Evolutionary conservation across 2,329 filamentous ascomycete genomes (phyloP).

Genomic region (Nemania abortiva): DNA sequence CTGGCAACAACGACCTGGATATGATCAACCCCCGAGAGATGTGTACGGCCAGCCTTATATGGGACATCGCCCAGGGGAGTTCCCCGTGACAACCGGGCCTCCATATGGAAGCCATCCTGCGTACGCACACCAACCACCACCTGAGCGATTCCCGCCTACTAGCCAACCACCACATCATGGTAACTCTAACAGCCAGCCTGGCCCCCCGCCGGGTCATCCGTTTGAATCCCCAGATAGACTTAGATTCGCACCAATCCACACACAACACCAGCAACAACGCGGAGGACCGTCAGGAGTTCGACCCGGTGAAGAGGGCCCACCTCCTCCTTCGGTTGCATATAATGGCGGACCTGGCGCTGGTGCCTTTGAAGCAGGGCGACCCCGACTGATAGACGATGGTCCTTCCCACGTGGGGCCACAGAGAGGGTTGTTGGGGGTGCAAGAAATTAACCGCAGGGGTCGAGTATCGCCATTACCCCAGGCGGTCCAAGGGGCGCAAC

Average conservation of each 20-base stretch:
- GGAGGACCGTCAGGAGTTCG: slow-evolving; percentile 55
- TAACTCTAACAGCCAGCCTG: slow-evolving; percentile 48
- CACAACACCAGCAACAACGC: slow-evolving; percentile 50
- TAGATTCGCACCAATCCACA: slow-evolving; percentile 54
- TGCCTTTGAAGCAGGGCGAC: slow-evolving; percentile 59
- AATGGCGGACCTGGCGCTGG: slow-evolving; percentile 57
- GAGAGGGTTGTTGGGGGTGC: slow-evolving; percentile 79
- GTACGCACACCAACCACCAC: slow-evolving; percentile 53
- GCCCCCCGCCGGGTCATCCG: slow-evolving; percentile 49
- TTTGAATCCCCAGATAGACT: slow-evolving; percentile 67
- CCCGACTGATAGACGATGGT: slow-evolving; percentile 63
- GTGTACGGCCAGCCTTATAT: slow-evolving; percentile 59
- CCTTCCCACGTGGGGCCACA: slow-evolving; percentile 68
- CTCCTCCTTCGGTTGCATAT: slow-evolving; percentile 65
- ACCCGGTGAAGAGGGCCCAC: slow-evolving; percentile 61
- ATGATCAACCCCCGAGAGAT: slow-evolving; percentile 56
- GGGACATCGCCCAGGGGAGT: slow-evolving; percentile 62
- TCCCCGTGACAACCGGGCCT: slow-evolving; percentile 58
- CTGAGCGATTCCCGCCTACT: slow-evolving; percentile 56
- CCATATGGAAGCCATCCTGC: slow-evolving; percentile 55
- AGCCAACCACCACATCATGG: slow-evolving; percentile 51
- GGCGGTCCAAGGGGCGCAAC: slow-evolving; percentile 91
- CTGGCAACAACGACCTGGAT: slow-evolving; percentile 56
- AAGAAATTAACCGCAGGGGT: slow-evolving; percentile 84
- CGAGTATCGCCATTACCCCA: slow-evolving; percentile 90